These are phyloP conservation scores for Musa troglodytarum DNA, from an alignment of 176 grass and related monocot species.

Conservation along the genomic window DNA sequence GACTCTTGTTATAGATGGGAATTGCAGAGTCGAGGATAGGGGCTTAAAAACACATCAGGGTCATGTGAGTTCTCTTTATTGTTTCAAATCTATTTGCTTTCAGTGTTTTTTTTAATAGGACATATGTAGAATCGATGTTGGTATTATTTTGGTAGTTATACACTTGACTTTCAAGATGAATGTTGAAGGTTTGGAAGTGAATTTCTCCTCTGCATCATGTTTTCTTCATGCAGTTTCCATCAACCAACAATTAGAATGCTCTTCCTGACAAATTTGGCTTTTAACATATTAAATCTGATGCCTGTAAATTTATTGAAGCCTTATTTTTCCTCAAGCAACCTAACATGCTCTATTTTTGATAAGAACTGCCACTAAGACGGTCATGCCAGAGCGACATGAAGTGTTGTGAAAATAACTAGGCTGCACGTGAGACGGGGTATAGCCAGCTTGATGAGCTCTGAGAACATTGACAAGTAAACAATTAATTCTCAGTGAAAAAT, in stretches of 20 bases:
- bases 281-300: too few species aligned
- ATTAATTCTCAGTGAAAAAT: too few species aligned
- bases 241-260: background rate
- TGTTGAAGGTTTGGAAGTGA: background rate
- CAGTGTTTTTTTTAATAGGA: background rate
- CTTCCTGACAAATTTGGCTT: too few species aligned
- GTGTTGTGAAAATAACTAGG: too few species aligned
- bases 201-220: background rate
- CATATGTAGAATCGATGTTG: background rate
- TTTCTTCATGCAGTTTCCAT: background rate
- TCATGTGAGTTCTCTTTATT: slow-evolving; percentile 43
- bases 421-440: too few species aligned
- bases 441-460: too few species aligned
- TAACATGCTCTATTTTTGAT: too few species aligned
- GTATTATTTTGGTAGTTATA: background rate
- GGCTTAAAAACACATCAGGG: slow-evolving; percentile 94
- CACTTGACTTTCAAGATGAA: background rate
- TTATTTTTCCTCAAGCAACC: too few species aligned
- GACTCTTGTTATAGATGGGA: slow-evolving; percentile 68
- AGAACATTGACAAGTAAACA: too few species aligned
- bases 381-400: too few species aligned
- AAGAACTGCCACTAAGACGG: too few species aligned
- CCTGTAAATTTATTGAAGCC: too few species aligned
- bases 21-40: slow-evolving; percentile 94
- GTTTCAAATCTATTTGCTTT: background rate